A percentile compares a stretch with the other conserved stretches of the same genome.
phyloP scores from a whole-genome alignment of 176 grass and related monocot species.

The Paspalum vaginatum region DNA sequence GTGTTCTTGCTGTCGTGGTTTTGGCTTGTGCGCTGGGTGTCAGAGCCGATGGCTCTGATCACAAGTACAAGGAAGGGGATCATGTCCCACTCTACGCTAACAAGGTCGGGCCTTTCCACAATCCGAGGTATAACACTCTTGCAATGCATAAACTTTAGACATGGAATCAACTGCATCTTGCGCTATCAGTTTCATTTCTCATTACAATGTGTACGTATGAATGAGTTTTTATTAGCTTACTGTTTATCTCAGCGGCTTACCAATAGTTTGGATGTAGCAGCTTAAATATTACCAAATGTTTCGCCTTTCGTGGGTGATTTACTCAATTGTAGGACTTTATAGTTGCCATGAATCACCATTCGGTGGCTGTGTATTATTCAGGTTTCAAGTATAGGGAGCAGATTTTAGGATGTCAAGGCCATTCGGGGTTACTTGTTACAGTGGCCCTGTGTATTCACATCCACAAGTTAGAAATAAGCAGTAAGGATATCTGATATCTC shows the following conservation, averaged over 20 bases:
- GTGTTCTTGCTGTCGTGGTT: slow-evolving; percentile 52
- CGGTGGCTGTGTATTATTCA: background rate
- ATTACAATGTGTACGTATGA: background rate
- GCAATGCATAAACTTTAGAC: background rate
- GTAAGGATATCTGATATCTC: background rate
- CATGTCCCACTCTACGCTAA: slow-evolving; percentile 86
- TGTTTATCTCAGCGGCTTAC: background rate
- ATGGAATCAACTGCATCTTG: background rate
- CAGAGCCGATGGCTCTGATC: slow-evolving; percentile 71
- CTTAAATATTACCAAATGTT: background rate
- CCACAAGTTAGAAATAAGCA: background rate
- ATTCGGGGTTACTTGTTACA: background rate
- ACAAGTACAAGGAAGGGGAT: slow-evolving; percentile 79
- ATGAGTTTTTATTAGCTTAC: background rate
- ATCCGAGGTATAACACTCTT: slow-evolving; percentile 70
- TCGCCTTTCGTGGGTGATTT: background rate
- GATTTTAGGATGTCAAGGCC: background rate
- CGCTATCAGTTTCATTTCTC: slow-evolving; percentile 2
- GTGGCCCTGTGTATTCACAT: slow-evolving; percentile 11
- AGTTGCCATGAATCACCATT: background rate
- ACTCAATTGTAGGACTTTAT: background rate
- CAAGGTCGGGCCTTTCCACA: slow-evolving; percentile 94
- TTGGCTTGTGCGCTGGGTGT: slow-evolving; percentile 55
- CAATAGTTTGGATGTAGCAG: slow-evolving; percentile 1
- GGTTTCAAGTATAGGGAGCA: background rate